A percentile compares a stretch with the other conserved stretches of the same genome.
phyloP scores from a whole-genome alignment of 345 rosid genomes.

The Isatis tinctoria region DNA sequence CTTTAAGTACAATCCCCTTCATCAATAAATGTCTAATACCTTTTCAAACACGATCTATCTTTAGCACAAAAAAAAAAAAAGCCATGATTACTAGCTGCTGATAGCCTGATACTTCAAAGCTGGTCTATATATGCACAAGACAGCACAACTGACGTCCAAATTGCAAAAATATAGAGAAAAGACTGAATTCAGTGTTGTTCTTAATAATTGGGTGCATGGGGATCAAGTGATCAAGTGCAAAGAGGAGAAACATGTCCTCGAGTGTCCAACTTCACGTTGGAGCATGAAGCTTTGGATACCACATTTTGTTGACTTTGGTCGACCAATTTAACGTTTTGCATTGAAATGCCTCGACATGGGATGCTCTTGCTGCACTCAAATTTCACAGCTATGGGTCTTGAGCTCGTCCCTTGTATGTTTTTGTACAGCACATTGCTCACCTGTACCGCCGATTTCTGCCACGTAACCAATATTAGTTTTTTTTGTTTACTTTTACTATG shows the following conservation, averaged over 20 bases:
- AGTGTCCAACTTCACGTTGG: constrained; percentile 37
- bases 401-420: constrained; percentile 75
- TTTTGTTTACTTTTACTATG: not conserved
- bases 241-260: constrained; percentile 46
- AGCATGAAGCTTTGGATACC: constrained; percentile 51
- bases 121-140: constrained; percentile 12
- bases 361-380: constrained; percentile 56
- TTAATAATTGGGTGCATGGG: not conserved
- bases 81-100: not conserved
- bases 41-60: not conserved
- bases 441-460: constrained; percentile 68
- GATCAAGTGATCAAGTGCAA: constrained; percentile 35
- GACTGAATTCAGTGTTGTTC: not conserved
- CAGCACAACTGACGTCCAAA: not conserved
- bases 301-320: constrained; percentile 13
- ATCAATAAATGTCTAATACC: not conserved
- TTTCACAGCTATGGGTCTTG: constrained; percentile 52
- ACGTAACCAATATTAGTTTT: not conserved
- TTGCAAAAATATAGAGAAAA: not conserved
- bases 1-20: no score
- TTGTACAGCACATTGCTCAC: constrained; percentile 64
- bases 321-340: constrained; percentile 48
- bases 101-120: not conserved
- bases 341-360: constrained; percentile 52
- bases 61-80: no score